Percentiles rank a stretch among this genome's conserved stretches.
phyloP scores from a whole-genome alignment of 257 asterid species.

The Nicotiana noctiflora region DNA sequence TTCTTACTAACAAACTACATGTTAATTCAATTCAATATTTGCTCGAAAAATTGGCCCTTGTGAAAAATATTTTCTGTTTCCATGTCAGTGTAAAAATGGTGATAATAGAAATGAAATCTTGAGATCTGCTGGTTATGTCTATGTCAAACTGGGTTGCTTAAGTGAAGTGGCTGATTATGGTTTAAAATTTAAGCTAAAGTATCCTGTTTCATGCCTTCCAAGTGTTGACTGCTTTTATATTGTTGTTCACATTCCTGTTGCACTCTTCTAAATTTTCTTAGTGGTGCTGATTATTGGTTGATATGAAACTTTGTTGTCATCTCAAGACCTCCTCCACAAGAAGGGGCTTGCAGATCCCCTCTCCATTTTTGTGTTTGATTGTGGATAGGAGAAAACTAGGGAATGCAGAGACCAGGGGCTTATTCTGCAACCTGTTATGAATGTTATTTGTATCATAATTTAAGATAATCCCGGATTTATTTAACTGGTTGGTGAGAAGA shows the following conservation, averaged over 20 bases:
- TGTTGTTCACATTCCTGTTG: background rate
- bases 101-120: no score
- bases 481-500: background rate
- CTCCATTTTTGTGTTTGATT: background rate
- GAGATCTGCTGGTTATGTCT: background rate
- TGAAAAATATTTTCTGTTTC: no score
- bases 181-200: background rate
- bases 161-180: background rate
- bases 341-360: background rate
- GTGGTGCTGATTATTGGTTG: background rate
- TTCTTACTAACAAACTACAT: background rate
- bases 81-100: no score
- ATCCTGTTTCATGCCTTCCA: background rate
- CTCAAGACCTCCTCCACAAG: background rate
- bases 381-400: background rate
- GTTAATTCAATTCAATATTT: background rate
- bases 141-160: background rate
- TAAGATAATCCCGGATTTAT: background rate
- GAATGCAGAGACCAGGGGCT: background rate
- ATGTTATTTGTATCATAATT: background rate
- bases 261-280: background rate
- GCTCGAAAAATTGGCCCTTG: background rate
- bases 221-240: background rate
- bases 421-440: background rate
- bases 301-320: background rate